Evolutionary conservation across 805 yeast species (phyloP).

Genomic region (Scheffersomyces amazonensis): DNA sequence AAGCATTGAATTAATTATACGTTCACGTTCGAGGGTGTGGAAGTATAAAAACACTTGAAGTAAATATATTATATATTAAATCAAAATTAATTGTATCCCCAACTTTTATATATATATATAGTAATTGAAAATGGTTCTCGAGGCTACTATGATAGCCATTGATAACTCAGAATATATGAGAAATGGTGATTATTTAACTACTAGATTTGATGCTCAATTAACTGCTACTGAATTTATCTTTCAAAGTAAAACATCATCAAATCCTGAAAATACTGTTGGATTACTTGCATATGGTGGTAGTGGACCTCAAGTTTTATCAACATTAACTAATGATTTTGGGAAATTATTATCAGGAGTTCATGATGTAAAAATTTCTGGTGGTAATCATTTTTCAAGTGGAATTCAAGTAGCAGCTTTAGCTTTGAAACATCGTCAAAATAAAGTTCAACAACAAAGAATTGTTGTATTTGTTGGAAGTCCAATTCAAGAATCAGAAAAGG

Average conservation of each 20-base stretch:
- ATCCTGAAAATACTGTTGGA: conserved; percentile 95
- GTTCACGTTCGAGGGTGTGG: no score
- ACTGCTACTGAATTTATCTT: conserved; percentile 87
- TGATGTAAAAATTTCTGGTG: conserved; percentile 69
- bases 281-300: conserved; percentile 82
- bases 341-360: conserved; percentile 81
- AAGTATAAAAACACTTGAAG: no score
- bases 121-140: conserved; percentile 69
- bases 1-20: not conserved
- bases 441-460: conserved; percentile 86
- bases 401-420: conserved; percentile 91
- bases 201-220: conserved; percentile 88
- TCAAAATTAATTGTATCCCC: no score
- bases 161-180: conserved; percentile 96
- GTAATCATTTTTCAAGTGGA: conserved; percentile 68
- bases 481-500: conserved; percentile 62
- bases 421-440: conserved; percentile 93
- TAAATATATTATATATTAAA: no score
- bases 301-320: conserved; percentile 83
- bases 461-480: conserved; percentile 90
- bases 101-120: no score
- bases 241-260: conserved; percentile 78
- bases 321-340: conserved; percentile 85
- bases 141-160: conserved; percentile 92
- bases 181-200: conserved; percentile 89